phyloP scores from a whole-genome alignment of 1,139 yeast genomes.

The Torulaspora pretoriensis region DNA sequence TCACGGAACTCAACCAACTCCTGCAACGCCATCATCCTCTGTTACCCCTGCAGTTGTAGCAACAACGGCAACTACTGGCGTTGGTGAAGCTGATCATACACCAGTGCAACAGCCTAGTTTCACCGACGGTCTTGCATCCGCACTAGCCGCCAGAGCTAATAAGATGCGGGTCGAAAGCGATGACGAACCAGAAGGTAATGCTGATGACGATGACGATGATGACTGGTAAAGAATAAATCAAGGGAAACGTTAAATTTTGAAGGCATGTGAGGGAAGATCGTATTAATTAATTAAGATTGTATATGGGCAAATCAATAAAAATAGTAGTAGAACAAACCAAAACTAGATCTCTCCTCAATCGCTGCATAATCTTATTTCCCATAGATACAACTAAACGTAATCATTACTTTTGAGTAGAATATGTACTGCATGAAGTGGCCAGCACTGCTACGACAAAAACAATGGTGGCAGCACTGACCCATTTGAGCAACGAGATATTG shows the following conservation, averaged over 20 bases:
- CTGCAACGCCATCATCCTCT: slow-evolving; percentile 34
- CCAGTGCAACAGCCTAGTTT: slow-evolving; percentile 39
- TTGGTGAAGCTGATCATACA: slow-evolving; percentile 12
- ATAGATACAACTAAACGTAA: not conserved
- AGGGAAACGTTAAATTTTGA: not conserved
- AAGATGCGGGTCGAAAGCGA: slow-evolving; percentile 70
- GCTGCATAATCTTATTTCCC: not conserved
- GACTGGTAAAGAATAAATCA: slow-evolving; percentile 38
- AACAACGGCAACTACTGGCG: slow-evolving; percentile 27
- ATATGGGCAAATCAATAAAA: too few relatives aligned
- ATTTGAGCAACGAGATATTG: not conserved
- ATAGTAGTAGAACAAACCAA: too few relatives aligned
- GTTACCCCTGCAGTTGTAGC: slow-evolving; percentile 31
- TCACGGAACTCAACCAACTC: slow-evolving; percentile 44
- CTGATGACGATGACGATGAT: slow-evolving; percentile 46
- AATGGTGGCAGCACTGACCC: slow-evolving; percentile 1
- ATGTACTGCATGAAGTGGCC: not conserved
- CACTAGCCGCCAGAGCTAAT: slow-evolving; percentile 78
- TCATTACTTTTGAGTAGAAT: not conserved
- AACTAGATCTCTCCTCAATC: not conserved
- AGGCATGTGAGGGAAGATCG: too few relatives aligned
- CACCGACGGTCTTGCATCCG: slow-evolving; percentile 88
- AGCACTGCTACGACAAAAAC: not conserved
- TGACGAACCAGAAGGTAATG: slow-evolving; percentile 69
- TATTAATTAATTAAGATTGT: too few relatives aligned